A percentile compares a stretch with the other conserved stretches of the same genome.
Conservation (phyloP, 2,329 filamentous ascomycete species). For the Colletotrichum gigasporum region DNA sequence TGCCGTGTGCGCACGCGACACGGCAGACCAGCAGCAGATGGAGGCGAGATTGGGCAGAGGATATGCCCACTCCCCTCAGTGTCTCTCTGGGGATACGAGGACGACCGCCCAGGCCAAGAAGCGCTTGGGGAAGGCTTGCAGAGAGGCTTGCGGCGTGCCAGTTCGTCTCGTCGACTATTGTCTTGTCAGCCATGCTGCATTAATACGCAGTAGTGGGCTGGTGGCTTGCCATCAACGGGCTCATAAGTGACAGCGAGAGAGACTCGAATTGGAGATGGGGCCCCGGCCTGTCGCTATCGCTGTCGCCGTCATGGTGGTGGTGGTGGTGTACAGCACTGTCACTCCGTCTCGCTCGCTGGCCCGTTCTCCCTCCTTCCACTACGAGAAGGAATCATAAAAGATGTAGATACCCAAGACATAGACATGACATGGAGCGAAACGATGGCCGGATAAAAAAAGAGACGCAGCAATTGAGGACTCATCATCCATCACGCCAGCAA, state of each 20-base stretch:
- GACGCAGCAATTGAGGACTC: background rate
- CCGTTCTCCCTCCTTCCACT: background rate
- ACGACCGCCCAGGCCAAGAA: conserved; percentile 24
- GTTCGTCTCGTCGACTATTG: conserved; percentile 4
- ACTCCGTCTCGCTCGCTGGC: background rate
- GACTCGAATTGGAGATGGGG: background rate
- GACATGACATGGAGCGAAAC: background rate
- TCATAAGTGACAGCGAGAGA: conserved; percentile 1
- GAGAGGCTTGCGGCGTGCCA: conserved; percentile 19
- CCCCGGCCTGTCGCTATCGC: background rate
- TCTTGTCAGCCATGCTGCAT: background rate
- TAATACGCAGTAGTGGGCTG: background rate
- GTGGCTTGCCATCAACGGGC: conserved; percentile 25
- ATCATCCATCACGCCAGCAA: conserved; percentile 7
- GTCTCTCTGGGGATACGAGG: no score
- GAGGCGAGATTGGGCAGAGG: conserved; percentile 21
- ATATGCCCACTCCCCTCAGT: no score
- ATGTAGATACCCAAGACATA: background rate
- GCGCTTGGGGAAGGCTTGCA: conserved; percentile 25
- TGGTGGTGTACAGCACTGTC: background rate
- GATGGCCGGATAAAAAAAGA: background rate
- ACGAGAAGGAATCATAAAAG: background rate
- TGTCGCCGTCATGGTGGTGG: background rate
- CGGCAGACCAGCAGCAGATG: background rate
- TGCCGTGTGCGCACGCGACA: conserved; percentile 3